phyloP scores from a whole-genome alignment of 805 yeast genomes.

The Phaffomyces thermotolerans region DNA sequence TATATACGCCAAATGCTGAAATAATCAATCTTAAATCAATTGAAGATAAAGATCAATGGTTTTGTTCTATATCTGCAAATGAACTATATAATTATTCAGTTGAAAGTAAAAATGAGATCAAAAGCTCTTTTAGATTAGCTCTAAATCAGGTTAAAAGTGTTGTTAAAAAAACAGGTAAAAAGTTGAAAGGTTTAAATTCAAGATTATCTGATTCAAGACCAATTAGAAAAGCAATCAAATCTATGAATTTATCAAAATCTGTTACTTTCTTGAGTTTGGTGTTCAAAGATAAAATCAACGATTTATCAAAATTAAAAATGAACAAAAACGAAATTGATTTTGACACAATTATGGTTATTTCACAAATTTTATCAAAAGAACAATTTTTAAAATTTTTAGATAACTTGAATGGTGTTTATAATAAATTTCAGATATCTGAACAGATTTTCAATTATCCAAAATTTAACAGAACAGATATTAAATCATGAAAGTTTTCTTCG shows the following conservation, averaged over 20 bases:
- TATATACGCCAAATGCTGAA: constrained; percentile 11
- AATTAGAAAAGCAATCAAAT: constrained; percentile 6
- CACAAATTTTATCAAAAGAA: constrained; percentile 5
- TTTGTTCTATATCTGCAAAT: constrained; percentile 8
- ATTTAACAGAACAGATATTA: not conserved
- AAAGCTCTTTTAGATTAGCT: constrained; percentile 1
- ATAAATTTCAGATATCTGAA: constrained; percentile 3
- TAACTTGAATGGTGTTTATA: constrained; percentile 4
- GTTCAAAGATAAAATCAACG: constrained; percentile 6
- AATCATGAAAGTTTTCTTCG: not conserved
- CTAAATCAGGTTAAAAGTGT: constrained; percentile 4
- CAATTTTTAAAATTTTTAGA: constrained; percentile 4
- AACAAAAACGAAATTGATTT: constrained; percentile 8
- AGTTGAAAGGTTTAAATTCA: constrained; percentile 4
- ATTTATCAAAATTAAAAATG: constrained; percentile 5
- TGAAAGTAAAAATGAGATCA: constrained; percentile 6
- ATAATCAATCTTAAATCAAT: not conserved
- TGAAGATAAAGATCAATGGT: constrained; percentile 5
- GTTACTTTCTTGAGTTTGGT: constrained; percentile 2
- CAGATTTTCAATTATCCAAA: constrained; percentile 6
- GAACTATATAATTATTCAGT: constrained; percentile 8
- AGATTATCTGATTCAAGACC: constrained; percentile 3
- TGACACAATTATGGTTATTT: constrained; percentile 11
- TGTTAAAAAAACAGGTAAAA: constrained; percentile 8
- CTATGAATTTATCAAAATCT: constrained; percentile 3